These are phyloP conservation scores for Botrytis hyacinthi DNA, from an alignment of 2,329 filamentous ascomycete species.

Conservation along the genomic window DNA sequence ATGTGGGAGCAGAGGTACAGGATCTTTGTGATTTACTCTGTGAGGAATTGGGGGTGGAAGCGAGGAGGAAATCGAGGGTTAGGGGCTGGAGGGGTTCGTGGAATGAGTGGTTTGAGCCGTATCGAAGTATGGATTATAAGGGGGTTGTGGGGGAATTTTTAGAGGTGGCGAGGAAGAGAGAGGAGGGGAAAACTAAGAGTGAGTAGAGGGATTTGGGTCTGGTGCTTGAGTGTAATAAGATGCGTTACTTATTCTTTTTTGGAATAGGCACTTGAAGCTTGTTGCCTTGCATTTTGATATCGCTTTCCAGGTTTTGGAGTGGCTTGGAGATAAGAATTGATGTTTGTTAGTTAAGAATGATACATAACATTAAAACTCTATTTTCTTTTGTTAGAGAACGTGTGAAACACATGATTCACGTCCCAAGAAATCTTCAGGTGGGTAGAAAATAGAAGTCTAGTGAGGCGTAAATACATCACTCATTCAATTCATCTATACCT, in stretches of 20 bases:
- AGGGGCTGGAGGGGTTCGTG: conserved; percentile 12
- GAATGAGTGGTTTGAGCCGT: conserved; percentile 24
- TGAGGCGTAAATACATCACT: not conserved
- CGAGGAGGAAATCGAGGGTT: conserved; percentile 8
- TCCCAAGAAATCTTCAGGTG: fast-evolving
- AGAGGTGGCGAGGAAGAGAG: conserved; percentile 1
- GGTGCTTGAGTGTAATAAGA: too few relatives aligned
- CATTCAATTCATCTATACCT: not conserved
- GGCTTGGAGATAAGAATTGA: not conserved
- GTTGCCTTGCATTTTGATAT: not conserved
- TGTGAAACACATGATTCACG: not conserved
- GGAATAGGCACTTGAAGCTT: not conserved
- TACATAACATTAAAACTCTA: fast-evolving
- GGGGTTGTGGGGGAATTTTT: conserved; percentile 22
- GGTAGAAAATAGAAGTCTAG: not conserved
- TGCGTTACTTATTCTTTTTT: not conserved
- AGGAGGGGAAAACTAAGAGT: not conserved
- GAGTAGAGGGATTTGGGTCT: not conserved
- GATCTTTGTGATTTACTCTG: conserved; percentile 22
- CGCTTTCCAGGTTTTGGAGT: not conserved
- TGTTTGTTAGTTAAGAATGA: not conserved
- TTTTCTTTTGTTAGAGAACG: not conserved
- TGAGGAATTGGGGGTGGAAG: conserved; percentile 13
- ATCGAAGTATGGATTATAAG: conserved; percentile 21
- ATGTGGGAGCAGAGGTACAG: conserved; percentile 22